These are phyloP conservation scores for Periconia macrospinosa DNA, from an alignment of 2,329 filamentous ascomycete species.

Conservation along the genomic window DNA sequence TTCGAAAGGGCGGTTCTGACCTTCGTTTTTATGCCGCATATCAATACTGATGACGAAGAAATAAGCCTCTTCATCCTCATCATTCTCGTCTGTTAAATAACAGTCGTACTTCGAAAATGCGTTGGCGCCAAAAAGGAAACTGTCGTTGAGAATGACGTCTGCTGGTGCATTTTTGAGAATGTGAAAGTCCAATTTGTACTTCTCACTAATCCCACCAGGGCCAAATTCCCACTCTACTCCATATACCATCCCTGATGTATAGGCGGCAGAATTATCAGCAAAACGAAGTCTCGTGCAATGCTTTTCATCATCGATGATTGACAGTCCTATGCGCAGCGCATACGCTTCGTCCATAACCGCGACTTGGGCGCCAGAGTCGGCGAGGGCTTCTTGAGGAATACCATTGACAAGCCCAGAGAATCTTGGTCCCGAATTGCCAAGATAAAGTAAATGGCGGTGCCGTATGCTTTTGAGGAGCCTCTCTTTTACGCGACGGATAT, in stretches of 20 bases:
- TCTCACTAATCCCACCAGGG: neutral
- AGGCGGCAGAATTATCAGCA: slow-evolving; percentile 12
- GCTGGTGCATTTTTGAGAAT: slow-evolving; percentile 9
- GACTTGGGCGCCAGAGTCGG: too few relatives aligned
- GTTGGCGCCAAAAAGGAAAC: slow-evolving; percentile 8
- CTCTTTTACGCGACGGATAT: too few relatives aligned
- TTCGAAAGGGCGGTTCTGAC: too few relatives aligned
- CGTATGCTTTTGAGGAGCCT: too few relatives aligned
- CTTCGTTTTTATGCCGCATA: neutral
- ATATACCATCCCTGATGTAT: slow-evolving; percentile 14
- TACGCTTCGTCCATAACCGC: too few relatives aligned
- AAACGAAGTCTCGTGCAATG: neutral
- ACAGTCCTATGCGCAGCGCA: too few relatives aligned
- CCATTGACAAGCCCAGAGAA: too few relatives aligned
- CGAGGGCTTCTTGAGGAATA: too few relatives aligned
- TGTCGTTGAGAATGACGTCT: slow-evolving; percentile 9
- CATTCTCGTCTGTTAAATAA: slow-evolving; percentile 5
- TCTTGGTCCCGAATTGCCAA: too few relatives aligned
- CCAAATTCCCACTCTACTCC: slow-evolving; percentile 17
- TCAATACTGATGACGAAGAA: slow-evolving; percentile 6
- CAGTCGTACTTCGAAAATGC: slow-evolving; percentile 8
- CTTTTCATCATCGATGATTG: too few relatives aligned
- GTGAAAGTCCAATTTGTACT: slow-evolving; percentile 8
- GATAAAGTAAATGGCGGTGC: too few relatives aligned
- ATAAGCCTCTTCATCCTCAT: slow-evolving; percentile 3